phyloP scores from a whole-genome alignment of 2,329 filamentous ascomycete genomes.

The Aspergillus brasiliensis region DNA sequence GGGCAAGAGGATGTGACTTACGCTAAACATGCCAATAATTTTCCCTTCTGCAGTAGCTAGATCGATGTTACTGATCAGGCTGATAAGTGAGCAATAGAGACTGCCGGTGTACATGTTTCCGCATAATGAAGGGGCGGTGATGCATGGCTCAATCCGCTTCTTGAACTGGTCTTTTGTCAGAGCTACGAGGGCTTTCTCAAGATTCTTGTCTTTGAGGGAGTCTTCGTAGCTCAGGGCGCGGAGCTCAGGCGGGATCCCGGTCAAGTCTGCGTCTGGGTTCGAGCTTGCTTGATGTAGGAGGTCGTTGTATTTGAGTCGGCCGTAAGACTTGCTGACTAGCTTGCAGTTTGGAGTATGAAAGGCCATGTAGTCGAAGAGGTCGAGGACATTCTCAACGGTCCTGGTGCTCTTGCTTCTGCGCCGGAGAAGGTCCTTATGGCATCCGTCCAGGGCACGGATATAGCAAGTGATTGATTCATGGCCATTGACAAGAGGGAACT shows the following conservation, averaged over 20 bases:
- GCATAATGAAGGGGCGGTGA: conserved; percentile 76
- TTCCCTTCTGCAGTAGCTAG: conserved; percentile 67
- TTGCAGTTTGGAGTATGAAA: conserved; percentile 90
- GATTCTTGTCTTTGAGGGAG: conserved; percentile 75
- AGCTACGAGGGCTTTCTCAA: conserved; percentile 84
- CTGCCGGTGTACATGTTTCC: conserved; percentile 66
- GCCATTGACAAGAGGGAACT: conserved; percentile 83
- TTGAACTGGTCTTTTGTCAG: conserved; percentile 82
- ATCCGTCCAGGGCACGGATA: conserved; percentile 74
- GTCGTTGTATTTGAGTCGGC: conserved; percentile 81
- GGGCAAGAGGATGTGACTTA: neutral
- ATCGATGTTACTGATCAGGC: conserved; percentile 65
- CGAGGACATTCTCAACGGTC: conserved; percentile 65
- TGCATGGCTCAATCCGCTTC: conserved; percentile 71
- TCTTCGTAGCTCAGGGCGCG: conserved; percentile 76
- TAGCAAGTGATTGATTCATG: conserved; percentile 83
- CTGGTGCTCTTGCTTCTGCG: conserved; percentile 61
- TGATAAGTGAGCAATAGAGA: conserved; percentile 60
- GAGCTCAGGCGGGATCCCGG: conserved; percentile 73
- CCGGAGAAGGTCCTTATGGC: conserved; percentile 78
- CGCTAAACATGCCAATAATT: conserved; percentile 72
- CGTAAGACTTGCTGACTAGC: conserved; percentile 84
- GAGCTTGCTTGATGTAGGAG: conserved; percentile 61
- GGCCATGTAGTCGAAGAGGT: conserved; percentile 79
- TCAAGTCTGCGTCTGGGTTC: conserved; percentile 67